Conservation (phyloP, 148 eudicot genomes). For the Vaccinium corymbosum region DNA sequence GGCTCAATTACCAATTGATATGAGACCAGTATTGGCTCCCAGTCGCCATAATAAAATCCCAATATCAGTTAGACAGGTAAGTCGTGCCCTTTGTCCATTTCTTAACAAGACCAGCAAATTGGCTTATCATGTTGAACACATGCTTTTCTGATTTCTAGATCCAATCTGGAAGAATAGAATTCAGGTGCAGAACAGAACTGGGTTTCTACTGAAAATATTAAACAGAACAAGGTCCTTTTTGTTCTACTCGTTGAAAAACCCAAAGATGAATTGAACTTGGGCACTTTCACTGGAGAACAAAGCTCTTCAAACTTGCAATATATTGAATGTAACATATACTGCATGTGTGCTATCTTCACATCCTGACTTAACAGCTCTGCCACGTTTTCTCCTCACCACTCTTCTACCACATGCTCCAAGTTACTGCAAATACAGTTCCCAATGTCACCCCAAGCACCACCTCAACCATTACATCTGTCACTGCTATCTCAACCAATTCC, state of each 20-base stretch:
- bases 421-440: neutral
- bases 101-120: neutral
- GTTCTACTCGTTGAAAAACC: neutral
- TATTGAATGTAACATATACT: neutral
- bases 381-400: neutral
- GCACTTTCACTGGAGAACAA: neutral
- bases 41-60: conserved; percentile 81
- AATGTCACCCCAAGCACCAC: neutral
- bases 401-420: neutral
- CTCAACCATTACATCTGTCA: neutral
- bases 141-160: neutral
- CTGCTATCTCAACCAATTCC: neutral
- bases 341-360: neutral
- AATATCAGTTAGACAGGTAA: conserved; percentile 78
- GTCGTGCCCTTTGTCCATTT: conserved; percentile 7
- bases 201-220: neutral
- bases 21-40: conserved; percentile 79
- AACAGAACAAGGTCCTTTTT: neutral
- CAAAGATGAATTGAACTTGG: neutral
- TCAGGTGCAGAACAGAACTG: neutral
- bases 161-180: neutral
- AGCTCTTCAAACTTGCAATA: neutral
- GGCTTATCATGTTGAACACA: neutral
- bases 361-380: neutral
- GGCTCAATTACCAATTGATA: conserved; percentile 86